phyloP scores from a whole-genome alignment of 306 rosid species.

The Cicer chorassanicum region DNA sequence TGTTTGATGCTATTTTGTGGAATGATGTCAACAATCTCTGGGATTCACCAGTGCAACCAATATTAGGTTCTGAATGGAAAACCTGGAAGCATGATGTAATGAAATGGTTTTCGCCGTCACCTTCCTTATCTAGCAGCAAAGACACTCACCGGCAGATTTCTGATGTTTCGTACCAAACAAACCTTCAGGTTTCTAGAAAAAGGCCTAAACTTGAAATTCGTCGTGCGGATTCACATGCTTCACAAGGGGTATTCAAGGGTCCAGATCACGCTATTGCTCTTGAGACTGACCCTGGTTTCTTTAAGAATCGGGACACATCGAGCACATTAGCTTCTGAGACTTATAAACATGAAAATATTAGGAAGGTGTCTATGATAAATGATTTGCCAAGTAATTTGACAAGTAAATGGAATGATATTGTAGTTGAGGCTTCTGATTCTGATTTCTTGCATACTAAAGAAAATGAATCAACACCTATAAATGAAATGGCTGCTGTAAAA shows the following conservation, averaged over 20 bases:
- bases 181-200: constrained; percentile 77
- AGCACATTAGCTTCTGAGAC: constrained; percentile 60
- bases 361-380: constrained; percentile 50
- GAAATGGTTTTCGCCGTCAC: constrained; percentile 80
- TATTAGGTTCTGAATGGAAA: constrained; percentile 91
- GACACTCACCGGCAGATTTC: constrained; percentile 57
- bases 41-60: constrained; percentile 63
- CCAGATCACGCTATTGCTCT: constrained; percentile 62
- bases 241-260: constrained; percentile 62
- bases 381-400: constrained; percentile 55
- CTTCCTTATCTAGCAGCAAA: constrained; percentile 56
- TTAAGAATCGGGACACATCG: constrained; percentile 56
- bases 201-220: constrained; percentile 98
- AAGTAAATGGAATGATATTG: constrained; percentile 66
- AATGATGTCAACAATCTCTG: constrained; percentile 70
- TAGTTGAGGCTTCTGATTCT: constrained; percentile 60
- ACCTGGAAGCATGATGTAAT: constrained; percentile 93
- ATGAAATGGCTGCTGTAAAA: constrained; percentile 51
- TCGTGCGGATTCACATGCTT: constrained; percentile 87
- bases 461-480: constrained; percentile 65
- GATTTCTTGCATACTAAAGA: constrained; percentile 54
- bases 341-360: constrained; percentile 55
- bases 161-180: constrained; percentile 60
- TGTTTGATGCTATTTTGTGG: constrained; percentile 85
- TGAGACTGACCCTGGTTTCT: constrained; percentile 72